Percentiles rank a stretch among this genome's conserved stretches.
phyloP scores from a whole-genome alignment of 108 stramenopile species.

The Fistulifera solaris region DNA sequence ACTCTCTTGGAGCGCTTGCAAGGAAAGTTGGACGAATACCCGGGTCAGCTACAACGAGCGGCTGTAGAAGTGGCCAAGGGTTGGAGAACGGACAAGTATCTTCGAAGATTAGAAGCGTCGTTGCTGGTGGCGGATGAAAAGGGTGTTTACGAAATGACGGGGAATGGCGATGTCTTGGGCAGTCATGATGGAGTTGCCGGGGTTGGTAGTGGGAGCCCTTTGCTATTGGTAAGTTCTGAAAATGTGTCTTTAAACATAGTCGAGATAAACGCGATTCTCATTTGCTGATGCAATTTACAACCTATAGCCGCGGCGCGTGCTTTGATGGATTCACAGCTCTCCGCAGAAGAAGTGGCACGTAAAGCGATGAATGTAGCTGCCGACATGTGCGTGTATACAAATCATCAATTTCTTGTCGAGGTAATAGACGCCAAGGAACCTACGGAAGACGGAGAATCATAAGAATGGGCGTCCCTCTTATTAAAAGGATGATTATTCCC shows the following conservation, averaged over 20 bases:
- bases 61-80: slow-evolving; percentile 98
- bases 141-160: slow-evolving; percentile 85
- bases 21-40: slow-evolving; percentile 92
- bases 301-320: slow-evolving; percentile 87
- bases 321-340: slow-evolving; percentile 71
- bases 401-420: slow-evolving; percentile 59
- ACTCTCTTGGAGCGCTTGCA: slow-evolving; percentile 94
- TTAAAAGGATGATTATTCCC: no score
- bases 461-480: no score
- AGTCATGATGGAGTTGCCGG: slow-evolving; percentile 88
- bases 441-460: background rate
- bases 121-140: slow-evolving; percentile 84
- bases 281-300: background rate
- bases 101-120: slow-evolving; percentile 88
- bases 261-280: background rate
- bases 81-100: slow-evolving; percentile 97
- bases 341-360: slow-evolving; percentile 86
- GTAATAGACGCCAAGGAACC: slow-evolving; percentile 4
- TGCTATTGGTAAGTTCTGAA: slow-evolving; percentile 61
- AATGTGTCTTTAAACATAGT: background rate
- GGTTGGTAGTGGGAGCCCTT: slow-evolving; percentile 81
- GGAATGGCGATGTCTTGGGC: slow-evolving; percentile 96
- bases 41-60: slow-evolving; percentile 85
- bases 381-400: slow-evolving; percentile 97
- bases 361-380: slow-evolving; percentile 91